A percentile compares a stretch with the other conserved stretches of the same genome.
These are phyloP conservation scores for Clonostachys rhizophaga DNA, from an alignment of 2,329 filamentous ascomycete species.

Conservation along the genomic window DNA sequence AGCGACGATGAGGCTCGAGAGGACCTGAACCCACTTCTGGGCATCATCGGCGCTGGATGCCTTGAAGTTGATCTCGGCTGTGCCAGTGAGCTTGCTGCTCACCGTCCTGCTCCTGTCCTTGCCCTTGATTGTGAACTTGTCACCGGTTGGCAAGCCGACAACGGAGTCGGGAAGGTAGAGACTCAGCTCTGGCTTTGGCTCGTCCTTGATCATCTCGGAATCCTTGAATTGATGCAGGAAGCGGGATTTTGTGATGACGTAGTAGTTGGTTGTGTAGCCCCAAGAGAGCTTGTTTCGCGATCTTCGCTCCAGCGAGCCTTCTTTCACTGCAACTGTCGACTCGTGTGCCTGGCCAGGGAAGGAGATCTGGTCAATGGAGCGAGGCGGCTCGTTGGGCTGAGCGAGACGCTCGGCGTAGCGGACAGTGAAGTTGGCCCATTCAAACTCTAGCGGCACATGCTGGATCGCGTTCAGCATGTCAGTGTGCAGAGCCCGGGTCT, in stretches of 20 bases:
- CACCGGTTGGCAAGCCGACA: conserved; percentile 65
- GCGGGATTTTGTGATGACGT: conserved; percentile 82
- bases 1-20: conserved; percentile 50
- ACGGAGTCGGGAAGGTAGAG: conserved; percentile 89
- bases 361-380: conserved; percentile 66
- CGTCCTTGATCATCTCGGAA: conserved; percentile 65
- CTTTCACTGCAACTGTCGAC: conserved; percentile 76
- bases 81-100: conserved; percentile 74
- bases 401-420: conserved; percentile 71
- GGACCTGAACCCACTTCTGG: conserved; percentile 77
- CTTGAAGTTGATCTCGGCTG: conserved; percentile 81
- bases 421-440: conserved; percentile 81
- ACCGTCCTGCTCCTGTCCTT: conserved; percentile 84
- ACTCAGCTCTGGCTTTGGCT: conserved; percentile 80
- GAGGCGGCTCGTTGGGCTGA: conserved; percentile 69
- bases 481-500: conserved; percentile 72
- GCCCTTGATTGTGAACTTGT: conserved; percentile 92
- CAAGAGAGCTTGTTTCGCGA: conserved; percentile 77
- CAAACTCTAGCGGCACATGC: conserved; percentile 76
- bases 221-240: conserved; percentile 97
- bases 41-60: conserved; percentile 78
- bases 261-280: conserved; percentile 78
- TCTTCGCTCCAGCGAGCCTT: conserved; percentile 87
- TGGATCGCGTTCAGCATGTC: conserved; percentile 78
- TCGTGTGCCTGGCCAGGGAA: conserved; percentile 89